These are phyloP conservation scores for Pseudozyma sp. DNA, from an alignment of 1,284 basidiomycete species.

Conservation along the genomic window DNA sequence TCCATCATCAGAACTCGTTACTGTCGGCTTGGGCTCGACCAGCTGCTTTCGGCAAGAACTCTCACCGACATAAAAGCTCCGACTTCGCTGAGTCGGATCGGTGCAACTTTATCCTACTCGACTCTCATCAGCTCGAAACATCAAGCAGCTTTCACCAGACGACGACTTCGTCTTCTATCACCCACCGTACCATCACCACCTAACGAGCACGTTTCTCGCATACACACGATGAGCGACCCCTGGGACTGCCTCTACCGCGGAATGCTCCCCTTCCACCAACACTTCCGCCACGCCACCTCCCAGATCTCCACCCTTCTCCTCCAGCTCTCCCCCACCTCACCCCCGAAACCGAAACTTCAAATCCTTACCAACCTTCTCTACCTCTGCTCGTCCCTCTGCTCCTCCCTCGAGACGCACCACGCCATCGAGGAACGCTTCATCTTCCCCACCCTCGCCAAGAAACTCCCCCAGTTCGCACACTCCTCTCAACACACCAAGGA, in stretches of 20 bases:
- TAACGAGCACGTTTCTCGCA: not conserved
- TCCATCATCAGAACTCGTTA: not conserved
- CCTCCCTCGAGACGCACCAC: constrained; percentile 58
- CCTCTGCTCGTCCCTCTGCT: constrained; percentile 20
- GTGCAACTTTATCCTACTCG: constrained; percentile 1
- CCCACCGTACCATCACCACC: not conserved
- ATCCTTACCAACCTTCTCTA: constrained; percentile 33
- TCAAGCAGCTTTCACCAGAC: too few relatives aligned
- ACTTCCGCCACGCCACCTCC: constrained; percentile 39
- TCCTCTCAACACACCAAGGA: constrained; percentile 46
- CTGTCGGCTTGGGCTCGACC: constrained; percentile 23
- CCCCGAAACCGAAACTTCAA: constrained; percentile 17
- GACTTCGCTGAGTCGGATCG: constrained; percentile 1
- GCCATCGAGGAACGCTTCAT: constrained; percentile 60
- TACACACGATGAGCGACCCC: constrained; percentile 31
- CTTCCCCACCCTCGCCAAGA: constrained; percentile 57
- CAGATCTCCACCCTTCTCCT: constrained; percentile 38
- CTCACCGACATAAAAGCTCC: not conserved
- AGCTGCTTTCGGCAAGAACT: constrained; percentile 1
- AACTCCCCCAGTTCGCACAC: constrained; percentile 55
- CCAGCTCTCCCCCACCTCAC: constrained; percentile 4
- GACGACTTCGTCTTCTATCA: too few relatives aligned
- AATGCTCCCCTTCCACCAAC: constrained; percentile 57
- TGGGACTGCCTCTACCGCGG: constrained; percentile 48
- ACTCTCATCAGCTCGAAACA: not conserved